Base-by-base conservation (phyloP, 257 asterid species). In the Phtheirospermum japonicum region DNA sequence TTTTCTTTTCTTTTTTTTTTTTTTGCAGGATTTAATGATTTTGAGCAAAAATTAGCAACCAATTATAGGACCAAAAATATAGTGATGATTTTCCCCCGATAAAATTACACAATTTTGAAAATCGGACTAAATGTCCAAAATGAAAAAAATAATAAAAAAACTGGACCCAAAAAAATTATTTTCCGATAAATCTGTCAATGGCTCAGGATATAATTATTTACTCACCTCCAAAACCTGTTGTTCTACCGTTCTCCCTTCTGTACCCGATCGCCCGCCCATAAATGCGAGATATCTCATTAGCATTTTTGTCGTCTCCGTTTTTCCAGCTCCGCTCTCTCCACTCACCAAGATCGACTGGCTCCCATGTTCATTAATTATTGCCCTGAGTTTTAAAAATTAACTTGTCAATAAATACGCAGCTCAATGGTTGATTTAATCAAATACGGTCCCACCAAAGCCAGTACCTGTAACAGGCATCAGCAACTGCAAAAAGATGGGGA, bases 281-380 rank as follows among this genome's bases (percentile, higher is more conserved):
- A 84, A 89, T 0, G 98, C 97, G 58, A 92, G 97, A 76, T 92
- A 92, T 72, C 95, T 83, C 98, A 92, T 92, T 7, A 92, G 72
- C 98, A 88, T 83, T 70, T 92, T 92, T 4, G 98, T 92, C 18
- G 98, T 89, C 83, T 92, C 98, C 0, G 97, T 89, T 79, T 92
- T 92, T 10, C 95, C 97, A 19, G 97, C 98, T 65, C 98, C 98
- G 61, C 97, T 88, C 76, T 92, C 98, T 70, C 98, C 98, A 67
- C 97, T 92, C 54, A 92, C 98, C 85, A 92, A 75, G 67, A 92
- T 92, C 36, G 98, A 89, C 66, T 92, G 95, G 86, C 93, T 92
- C 56, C 89, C 94, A 5, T 83, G 90, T 61, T 92, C 98, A 70
- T 92, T 86, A 48, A 78, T 77, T 76, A 91, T 84, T 56, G 97